Evolutionary conservation across 768 basidiomycete genomes (phyloP).

Genomic region (Termitomyces eurrhizus): DNA sequence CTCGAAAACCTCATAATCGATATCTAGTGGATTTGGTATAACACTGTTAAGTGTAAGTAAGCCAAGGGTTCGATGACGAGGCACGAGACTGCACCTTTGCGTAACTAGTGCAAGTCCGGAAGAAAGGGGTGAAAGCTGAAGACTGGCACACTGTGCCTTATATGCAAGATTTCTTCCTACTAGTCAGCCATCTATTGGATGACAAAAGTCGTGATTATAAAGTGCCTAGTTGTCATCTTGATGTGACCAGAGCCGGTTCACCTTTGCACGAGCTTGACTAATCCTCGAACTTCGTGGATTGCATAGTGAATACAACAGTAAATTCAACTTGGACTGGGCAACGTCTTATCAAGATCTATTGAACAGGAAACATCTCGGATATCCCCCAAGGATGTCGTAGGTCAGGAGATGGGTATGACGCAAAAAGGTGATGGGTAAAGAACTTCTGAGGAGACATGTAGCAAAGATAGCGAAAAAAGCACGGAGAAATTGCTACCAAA

Average conservation of each 20-base stretch:
- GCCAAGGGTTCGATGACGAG: neutral
- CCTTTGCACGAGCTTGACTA: neutral
- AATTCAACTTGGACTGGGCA: neutral
- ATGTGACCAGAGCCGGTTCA: too few species aligned
- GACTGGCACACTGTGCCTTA: conserved; percentile 3
- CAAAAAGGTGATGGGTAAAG: neutral
- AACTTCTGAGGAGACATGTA: neutral
- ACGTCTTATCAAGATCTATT: neutral
- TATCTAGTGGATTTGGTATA: conserved; percentile 1
- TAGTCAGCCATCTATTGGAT: neutral
- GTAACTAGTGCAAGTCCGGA: conserved; percentile 9
- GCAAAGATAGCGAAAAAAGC: neutral
- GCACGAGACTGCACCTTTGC: neutral
- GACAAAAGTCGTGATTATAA: too few species aligned
- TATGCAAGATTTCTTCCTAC: neutral
- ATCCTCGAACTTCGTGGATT: neutral
- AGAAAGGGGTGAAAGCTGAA: conserved; percentile 10
- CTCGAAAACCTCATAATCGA: conserved; percentile 42
- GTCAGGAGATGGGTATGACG: neutral
- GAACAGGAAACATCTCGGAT: neutral
- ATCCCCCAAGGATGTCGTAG: neutral
- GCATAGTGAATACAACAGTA: neutral
- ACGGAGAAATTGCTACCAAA: neutral
- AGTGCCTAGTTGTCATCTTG: too few species aligned
- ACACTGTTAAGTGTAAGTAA: neutral